Evolutionary conservation across 169 alveolate genomes (phyloP).

Genomic region (Babesia caballi): DNA sequence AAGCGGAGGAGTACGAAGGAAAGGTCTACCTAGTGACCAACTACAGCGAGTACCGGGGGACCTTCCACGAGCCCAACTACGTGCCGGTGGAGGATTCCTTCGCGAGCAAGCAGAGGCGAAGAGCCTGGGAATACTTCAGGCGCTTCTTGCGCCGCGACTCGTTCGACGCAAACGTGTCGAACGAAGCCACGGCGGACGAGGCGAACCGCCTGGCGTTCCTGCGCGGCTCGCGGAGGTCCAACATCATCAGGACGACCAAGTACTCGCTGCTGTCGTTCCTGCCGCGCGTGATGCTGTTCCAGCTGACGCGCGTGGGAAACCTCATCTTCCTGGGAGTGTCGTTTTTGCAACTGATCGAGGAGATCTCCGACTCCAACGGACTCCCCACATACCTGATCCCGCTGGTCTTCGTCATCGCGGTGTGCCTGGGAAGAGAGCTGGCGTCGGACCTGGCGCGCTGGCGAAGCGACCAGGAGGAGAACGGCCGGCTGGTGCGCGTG

Average conservation of each 20-base stretch:
- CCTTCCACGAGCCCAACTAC: conserved; percentile 15
- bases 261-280: conserved; percentile 59
- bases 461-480: conserved; percentile 87
- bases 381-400: conserved; percentile 89
- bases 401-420: conserved; percentile 87
- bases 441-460: conserved; percentile 90
- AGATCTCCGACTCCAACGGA: conserved; percentile 85
- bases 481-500: conserved; percentile 79
- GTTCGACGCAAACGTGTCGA: neutral
- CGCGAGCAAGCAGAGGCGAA: neutral
- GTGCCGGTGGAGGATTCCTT: conserved; percentile 23
- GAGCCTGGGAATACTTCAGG: neutral
- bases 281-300: conserved; percentile 65
- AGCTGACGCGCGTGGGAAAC: conserved; percentile 81
- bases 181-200: conserved; percentile 19
- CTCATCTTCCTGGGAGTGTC: conserved; percentile 86
- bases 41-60: conserved; percentile 23
- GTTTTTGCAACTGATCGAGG: conserved; percentile 81
- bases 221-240: conserved; percentile 24
- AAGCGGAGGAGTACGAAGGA: conserved; percentile 3
- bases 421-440: conserved; percentile 89
- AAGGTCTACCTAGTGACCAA: conserved; percentile 28
- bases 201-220: conserved; percentile 35
- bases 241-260: conserved; percentile 64
- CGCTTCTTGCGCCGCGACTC: neutral